Conservation (phyloP, 2,329 filamentous ascomycete species). For the Aspergillus carbonarius region DNA sequence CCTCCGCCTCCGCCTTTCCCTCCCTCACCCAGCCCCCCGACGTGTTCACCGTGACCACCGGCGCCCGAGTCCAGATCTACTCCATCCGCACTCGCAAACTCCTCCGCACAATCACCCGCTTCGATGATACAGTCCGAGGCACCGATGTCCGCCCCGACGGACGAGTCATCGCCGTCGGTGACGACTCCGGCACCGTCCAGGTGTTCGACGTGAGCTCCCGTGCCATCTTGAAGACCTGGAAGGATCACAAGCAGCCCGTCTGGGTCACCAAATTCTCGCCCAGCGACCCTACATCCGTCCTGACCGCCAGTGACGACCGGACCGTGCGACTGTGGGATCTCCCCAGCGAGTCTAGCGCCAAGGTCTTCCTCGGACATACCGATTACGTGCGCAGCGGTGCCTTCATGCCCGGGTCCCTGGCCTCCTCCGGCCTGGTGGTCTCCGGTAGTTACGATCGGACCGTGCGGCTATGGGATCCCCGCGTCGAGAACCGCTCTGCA, state of each 20-base stretch:
- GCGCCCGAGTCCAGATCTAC: conserved; percentile 89
- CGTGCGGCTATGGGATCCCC: conserved; percentile 88
- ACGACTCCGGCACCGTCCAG: conserved; percentile 88
- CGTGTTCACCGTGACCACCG: conserved; percentile 89
- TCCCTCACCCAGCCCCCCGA: conserved; percentile 50
- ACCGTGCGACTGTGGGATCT: conserved; percentile 95
- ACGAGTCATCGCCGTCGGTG: conserved; percentile 83
- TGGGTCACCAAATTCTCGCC: conserved; percentile 93
- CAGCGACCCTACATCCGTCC: conserved; percentile 76
- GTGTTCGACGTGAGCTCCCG: conserved; percentile 90
- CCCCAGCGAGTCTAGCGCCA: conserved; percentile 71
- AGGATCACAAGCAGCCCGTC: conserved; percentile 88
- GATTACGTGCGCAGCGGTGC: conserved; percentile 89
- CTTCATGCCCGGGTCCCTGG: conserved; percentile 70
- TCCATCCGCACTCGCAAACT: conserved; percentile 88
- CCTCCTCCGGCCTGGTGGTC: conserved; percentile 69
- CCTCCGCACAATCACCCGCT: conserved; percentile 89
- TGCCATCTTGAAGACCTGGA: conserved; percentile 93
- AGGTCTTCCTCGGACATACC: conserved; percentile 78
- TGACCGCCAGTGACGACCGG: conserved; percentile 89
- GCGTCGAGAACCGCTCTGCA: conserved; percentile 66
- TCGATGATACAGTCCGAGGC: conserved; percentile 85
- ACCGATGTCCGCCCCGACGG: conserved; percentile 88
- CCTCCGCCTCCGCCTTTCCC: conserved; percentile 41
- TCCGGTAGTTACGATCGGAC: conserved; percentile 95